Base-by-base conservation (phyloP, 78 protist genomes). In the Guillardia theta region DNA sequence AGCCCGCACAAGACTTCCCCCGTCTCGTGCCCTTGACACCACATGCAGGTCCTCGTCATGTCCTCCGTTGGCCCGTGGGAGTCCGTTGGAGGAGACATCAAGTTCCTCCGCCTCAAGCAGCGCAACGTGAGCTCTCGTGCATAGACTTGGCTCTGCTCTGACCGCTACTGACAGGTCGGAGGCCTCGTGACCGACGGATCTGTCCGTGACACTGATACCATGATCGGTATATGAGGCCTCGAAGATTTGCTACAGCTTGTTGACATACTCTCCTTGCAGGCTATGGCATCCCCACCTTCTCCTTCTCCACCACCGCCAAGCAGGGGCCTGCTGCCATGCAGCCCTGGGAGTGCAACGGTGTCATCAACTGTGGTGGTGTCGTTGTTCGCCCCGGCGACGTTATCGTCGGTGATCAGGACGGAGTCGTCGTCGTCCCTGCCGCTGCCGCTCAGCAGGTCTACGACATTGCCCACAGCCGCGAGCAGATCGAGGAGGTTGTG, bases 1-100 rank as follows among this genome's bases (percentile, higher is more conserved):
- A n/a, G n/a, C n/a, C n/a, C n/a, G n/a, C n/a, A n/a, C n/a, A n/a
- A n/a, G n/a, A n/a, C n/a, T n/a, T n/a, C n/a, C n/a, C n/a, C n/a
- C n/a, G n/a, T n/a, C n/a, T n/a, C n/a, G n/a, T n/a, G n/a, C n/a
- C n/a, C n/a, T n/a, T n/a, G n/a, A n/a, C n/a, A n/a, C n/a, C n/a
- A n/a, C n/a, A n/a, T n/a, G n/a, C 70, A 58, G 88, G 88, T 92
- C 50, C 53, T 92, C 30, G 64, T 48, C 48, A 92, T 92, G 77
- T 43, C 94, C 37, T 92, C 94, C 21, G 94, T 92, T 43, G 94
- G 94, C 30, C 94, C 94, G 62, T 92, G 94, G 94, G 94, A 92
- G 53, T 92, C 94, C 48, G 88, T 64, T 0, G 94, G 94, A 83
- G 94, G 94, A 19, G 94, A 92, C 58, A 92, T 92, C 94, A 92